Evolutionary conservation across 768 basidiomycete species (phyloP), one percentile per base, ranked within the genome.

Genomic region (Termitomyces heimii): DNA sequence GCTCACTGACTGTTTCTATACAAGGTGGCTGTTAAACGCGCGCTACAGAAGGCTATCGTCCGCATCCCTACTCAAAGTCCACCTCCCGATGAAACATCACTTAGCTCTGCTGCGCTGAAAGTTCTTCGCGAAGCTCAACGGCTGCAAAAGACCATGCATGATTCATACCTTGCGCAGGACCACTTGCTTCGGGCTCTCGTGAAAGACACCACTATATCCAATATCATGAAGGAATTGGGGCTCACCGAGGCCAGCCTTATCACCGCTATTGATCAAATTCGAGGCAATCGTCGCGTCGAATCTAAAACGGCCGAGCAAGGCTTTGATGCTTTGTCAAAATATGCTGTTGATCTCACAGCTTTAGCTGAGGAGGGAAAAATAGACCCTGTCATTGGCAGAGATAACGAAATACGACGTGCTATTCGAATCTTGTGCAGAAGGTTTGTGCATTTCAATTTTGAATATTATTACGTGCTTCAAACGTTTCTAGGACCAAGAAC

Each of bases 301-400:
- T 87, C 82, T 60, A 90, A 82, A 69, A 84, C 82, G 20, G 93
- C 95, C 0, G 96, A 98, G 67, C 85, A 90, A 62, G 93, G 92
- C 29, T 98, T 97, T 63, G 94, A 98, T 59, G 95, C 95, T 1
- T 75, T 98, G 31, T 81, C 84, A 60, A 97, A 97, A 71, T 93
- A 92, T 66, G 91, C 91, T 1, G 73, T 88, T 14, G 93, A 97
- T 69, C 74, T 96, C 47, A 97, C 94, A 0, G 77, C 89, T 4
- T 77, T 95, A 2, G 94, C 94, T 31, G 86, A 88, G 67, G 90
- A 92, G 67, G 94, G 94, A 14, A 95, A 95, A 70, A 83, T 96
- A n/a, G 94, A 97, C 69, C 94, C 94, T 4, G 91, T 94, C 29
- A 93, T 97, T 56, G 94, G 94, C 9, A 83, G 93, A 53, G 94